A percentile compares a stretch with the other conserved stretches of the same genome.
Conservation (phyloP, 2,329 filamentous ascomycete species). For the Pyricularia sp. region DNA sequence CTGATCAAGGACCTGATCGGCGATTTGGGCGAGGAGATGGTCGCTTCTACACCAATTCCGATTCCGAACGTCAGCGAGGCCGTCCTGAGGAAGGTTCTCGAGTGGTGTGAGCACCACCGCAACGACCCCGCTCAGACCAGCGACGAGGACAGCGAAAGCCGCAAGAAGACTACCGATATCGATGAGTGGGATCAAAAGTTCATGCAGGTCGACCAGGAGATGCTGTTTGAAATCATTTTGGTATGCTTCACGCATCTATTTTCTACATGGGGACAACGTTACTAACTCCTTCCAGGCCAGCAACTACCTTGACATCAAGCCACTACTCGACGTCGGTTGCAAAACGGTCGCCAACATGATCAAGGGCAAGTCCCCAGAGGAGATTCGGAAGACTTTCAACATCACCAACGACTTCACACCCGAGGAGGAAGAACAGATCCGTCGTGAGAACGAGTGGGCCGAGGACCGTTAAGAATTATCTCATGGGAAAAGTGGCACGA, state of each 20-base stretch:
- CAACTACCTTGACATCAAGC: conserved; percentile 99
- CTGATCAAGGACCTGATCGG: conserved; percentile 98
- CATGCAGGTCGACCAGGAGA: conserved; percentile 99
- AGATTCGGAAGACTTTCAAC: conserved; percentile 99
- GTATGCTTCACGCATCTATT: conserved; percentile 39
- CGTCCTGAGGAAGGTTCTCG: conserved; percentile 90
- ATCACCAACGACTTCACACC: conserved; percentile 99
- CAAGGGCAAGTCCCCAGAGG: conserved; percentile 98
- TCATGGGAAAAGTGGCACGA: not conserved
- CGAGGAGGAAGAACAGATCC: conserved; percentile 97
- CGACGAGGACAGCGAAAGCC: conserved; percentile 86
- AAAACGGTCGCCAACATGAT: conserved; percentile 99
- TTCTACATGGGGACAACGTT: not conserved
- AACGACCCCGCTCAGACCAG: conserved; percentile 71
- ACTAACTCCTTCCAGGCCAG: conserved; percentile 54
- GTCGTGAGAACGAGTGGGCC: conserved; percentile 84
- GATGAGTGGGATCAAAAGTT: conserved; percentile 99
- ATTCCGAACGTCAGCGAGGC: conserved; percentile 91
- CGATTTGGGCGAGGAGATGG: conserved; percentile 64
- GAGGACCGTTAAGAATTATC: conserved; percentile 58
- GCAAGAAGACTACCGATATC: conserved; percentile 98
- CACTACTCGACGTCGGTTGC: conserved; percentile 93
- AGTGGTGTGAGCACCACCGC: conserved; percentile 96
- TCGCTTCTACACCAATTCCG: conserved; percentile 62
- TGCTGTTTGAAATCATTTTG: conserved; percentile 98